Base-by-base conservation (phyloP, 768 basidiomycete genomes). In the Leccinum longicurvipes region DNA sequence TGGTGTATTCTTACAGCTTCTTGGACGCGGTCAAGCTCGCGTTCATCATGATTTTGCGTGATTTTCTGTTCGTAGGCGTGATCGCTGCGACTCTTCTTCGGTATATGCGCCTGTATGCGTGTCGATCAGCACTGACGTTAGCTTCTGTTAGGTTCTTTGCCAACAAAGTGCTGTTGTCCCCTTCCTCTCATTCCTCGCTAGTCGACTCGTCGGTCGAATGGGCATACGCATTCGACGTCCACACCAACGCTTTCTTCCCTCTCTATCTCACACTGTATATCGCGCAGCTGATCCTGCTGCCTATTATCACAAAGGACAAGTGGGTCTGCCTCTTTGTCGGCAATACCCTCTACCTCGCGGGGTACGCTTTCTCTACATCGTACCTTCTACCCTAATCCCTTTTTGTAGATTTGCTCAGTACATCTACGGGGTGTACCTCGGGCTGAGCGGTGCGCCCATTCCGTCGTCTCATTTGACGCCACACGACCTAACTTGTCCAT, bases 221-320 rank as follows among this genome's bases (percentile, higher is more conserved):
- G 91, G 90, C 88, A 4, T 98, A 97, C 72, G 93, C 91, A 12
- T 96, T 98, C 65, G 96, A 98, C 71, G 89, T 98, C 15, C 94
- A 97, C 72, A 95, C 89, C 56, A 98, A 98, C 65, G 88, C 93
- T 3, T 98, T 98, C 79, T 96, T 98, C 73, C 94, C 94, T 19
- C 77, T 94, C 56, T 96, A 91, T 73, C 82, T 97, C 56, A 87
- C 90, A 10, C 82, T 97, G 52, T 97, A 97, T 69, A 76, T 93
- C 56, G 89, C 89, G 0, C 92, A 98, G 67, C 79, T 97, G 11
- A 85, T 95, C 59, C 79, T 98, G 11, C 81, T 91, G 2, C 89
- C 92, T 2, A 79, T 98, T 47, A 78, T 98, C 48, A 81, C 91
- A 36, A 84, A 83, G 65, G 84, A 85, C 63, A 91, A 89, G 62